Conservation (phyloP, 2,329 filamentous ascomycete species). For the Elsinoe batatas region DNA sequence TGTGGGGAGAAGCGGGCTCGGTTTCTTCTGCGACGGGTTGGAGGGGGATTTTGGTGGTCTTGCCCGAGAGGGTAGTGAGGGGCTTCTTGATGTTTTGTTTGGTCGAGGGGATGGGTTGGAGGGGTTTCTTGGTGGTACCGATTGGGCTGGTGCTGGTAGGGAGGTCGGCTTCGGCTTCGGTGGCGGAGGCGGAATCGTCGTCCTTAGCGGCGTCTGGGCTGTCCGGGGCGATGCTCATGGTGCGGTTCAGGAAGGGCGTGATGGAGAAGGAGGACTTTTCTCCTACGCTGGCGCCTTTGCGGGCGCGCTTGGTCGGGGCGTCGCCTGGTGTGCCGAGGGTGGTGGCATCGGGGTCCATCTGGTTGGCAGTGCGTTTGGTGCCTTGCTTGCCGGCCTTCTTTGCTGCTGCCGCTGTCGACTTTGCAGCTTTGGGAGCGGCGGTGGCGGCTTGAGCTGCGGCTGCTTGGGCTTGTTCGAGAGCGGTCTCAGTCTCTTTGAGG, state of each 20-base stretch:
- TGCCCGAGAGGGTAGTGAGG: slow-evolving; percentile 29
- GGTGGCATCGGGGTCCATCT: slow-evolving; percentile 38
- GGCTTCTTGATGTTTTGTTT: slow-evolving; percentile 32
- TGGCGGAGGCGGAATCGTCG: slow-evolving; percentile 16
- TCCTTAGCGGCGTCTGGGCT: slow-evolving; percentile 15
- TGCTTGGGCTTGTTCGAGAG: slow-evolving; percentile 36
- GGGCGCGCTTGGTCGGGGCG: slow-evolving; percentile 36
- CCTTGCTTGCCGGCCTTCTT: slow-evolving; percentile 27
- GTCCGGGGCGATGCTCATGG: slow-evolving; percentile 47
- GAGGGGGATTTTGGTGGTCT: slow-evolving; percentile 29
- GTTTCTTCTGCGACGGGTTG: slow-evolving; percentile 35
- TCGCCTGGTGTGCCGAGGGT: slow-evolving; percentile 41
- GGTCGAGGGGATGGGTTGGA: slow-evolving; percentile 35
- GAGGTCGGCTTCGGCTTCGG: slow-evolving; percentile 23
- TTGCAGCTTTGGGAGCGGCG: slow-evolving; percentile 23
- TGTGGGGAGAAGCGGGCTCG: slow-evolving; percentile 31
- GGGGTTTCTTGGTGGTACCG: slow-evolving; percentile 31
- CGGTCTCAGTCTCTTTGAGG: slow-evolving; percentile 54
- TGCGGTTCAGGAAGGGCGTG: slow-evolving; percentile 81
- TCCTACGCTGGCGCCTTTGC: slow-evolving; percentile 52
- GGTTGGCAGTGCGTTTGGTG: slow-evolving; percentile 33
- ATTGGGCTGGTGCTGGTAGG: slow-evolving; percentile 22
- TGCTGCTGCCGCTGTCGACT: slow-evolving; percentile 24
- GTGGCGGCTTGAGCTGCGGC: slow-evolving; percentile 24
- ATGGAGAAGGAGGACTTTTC: slow-evolving; percentile 92